Percentiles rank a stretch among this genome's conserved stretches.
Evolutionary conservation across 2,329 filamentous ascomycete genomes (phyloP).

Genomic region (Colletotrichum orbiculare): DNA sequence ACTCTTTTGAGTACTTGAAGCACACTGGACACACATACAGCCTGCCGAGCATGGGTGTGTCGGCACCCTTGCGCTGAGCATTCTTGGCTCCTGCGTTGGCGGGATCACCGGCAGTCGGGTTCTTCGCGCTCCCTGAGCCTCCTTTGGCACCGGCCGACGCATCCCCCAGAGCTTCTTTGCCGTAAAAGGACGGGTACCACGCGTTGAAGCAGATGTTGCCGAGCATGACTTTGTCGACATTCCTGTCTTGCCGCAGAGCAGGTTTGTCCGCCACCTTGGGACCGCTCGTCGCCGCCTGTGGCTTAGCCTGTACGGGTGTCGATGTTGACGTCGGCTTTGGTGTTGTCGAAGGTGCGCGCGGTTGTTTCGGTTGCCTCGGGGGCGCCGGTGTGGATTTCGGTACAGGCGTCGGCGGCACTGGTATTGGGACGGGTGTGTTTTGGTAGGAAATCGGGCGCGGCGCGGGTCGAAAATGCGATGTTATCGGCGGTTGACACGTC

Average conservation of each 20-base stretch:
- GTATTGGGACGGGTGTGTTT: conserved; percentile 25
- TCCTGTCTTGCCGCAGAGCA: conserved; percentile 69
- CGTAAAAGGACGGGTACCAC: conserved; percentile 94
- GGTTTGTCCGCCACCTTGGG: conserved; percentile 43
- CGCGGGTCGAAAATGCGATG: conserved; percentile 30
- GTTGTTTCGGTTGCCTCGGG: conserved; percentile 38
- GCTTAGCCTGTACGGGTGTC: no score
- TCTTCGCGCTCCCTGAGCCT: conserved; percentile 34
- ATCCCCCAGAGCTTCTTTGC: conserved; percentile 74
- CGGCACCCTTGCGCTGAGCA: conserved; percentile 46
- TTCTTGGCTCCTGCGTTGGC: conserved; percentile 42
- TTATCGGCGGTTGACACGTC: conserved; percentile 37
- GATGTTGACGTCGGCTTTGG: conserved; percentile 29
- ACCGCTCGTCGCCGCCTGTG: conserved; percentile 5
- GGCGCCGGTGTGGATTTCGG: conserved; percentile 20
- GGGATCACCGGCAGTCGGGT: conserved; percentile 15
- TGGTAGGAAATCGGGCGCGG: conserved; percentile 20
- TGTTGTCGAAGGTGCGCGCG: conserved; percentile 31
- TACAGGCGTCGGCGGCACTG: conserved; percentile 34
- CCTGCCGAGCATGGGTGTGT: conserved; percentile 66
- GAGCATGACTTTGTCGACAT: conserved; percentile 87
- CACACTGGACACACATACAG: conserved; percentile 92
- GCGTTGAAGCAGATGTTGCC: conserved; percentile 86
- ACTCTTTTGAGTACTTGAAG: conserved; percentile 86
- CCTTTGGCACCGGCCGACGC: conserved; percentile 41